A percentile compares a stretch with the other conserved stretches of the same genome.
These are phyloP conservation scores for Trichosporon sp. DNA, from an alignment of 1,284 basidiomycete species.

Conservation along the genomic window DNA sequence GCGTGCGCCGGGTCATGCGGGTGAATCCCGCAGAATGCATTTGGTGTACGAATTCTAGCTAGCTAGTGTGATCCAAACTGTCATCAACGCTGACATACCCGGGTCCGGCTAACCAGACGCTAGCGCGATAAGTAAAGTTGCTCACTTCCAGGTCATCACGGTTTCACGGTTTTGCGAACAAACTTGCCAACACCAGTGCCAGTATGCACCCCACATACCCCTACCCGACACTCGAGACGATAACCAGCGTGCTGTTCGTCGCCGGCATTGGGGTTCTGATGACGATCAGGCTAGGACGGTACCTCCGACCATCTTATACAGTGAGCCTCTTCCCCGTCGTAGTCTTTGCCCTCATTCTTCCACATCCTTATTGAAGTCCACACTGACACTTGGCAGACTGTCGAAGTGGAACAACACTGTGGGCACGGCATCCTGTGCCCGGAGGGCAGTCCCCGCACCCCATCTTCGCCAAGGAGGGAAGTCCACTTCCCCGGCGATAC, in stretches of 20 bases:
- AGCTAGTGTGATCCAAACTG: not conserved
- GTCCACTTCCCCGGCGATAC: not conserved
- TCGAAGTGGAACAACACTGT: not conserved
- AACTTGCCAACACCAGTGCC: not conserved
- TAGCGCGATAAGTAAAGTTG: not conserved
- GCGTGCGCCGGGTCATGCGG: constrained; percentile 4
- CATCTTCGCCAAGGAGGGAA: not conserved
- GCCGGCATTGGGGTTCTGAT: not conserved
- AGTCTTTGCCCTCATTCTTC: no score
- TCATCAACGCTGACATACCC: not conserved
- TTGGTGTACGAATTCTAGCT: not conserved
- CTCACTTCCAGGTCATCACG: not conserved
- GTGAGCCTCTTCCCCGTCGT: not conserved
- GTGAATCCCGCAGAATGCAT: not conserved
- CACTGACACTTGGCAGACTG: not conserved
- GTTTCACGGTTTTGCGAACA: not conserved
- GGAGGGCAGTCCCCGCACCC: not conserved
- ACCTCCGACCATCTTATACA: not conserved
- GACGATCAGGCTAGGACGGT: not conserved
- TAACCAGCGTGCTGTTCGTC: constrained; percentile 5
- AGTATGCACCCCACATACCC: not conserved
- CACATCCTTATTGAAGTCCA: no score
- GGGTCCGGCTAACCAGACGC: not conserved
- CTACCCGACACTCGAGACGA: not conserved
- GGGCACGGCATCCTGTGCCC: not conserved